Evolutionary conservation across 2,329 filamentous ascomycete species (phyloP).

Genomic region (Ceratocystis alfenasii): DNA sequence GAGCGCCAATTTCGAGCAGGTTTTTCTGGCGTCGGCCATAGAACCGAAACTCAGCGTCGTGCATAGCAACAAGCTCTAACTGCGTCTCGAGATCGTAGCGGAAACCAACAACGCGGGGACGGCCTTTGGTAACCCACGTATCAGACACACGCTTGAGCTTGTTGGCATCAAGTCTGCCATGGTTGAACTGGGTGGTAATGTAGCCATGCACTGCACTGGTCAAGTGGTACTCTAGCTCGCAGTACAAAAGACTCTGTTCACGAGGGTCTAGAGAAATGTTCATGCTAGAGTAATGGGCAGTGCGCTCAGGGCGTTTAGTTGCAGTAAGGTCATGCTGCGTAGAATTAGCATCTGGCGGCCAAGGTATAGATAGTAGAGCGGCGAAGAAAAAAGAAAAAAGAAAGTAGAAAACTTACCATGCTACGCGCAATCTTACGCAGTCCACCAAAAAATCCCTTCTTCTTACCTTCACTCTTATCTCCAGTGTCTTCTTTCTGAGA

Average conservation of each 20-base stretch:
- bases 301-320: not conserved
- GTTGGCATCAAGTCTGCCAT: constrained; percentile 41
- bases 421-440: constrained; percentile 44
- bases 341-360: not conserved
- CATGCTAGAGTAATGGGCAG: constrained; percentile 27
- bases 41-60: constrained; percentile 43
- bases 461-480: constrained; percentile 26
- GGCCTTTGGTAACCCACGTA: constrained; percentile 41
- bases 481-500: not conserved
- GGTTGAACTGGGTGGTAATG: constrained; percentile 41
- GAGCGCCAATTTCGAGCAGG: constrained; percentile 34
- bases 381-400: not conserved
- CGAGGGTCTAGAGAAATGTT: constrained; percentile 42
- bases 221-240: constrained; percentile 47
- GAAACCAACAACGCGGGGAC: constrained; percentile 44
- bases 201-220: constrained; percentile 41
- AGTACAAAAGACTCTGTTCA: constrained; percentile 47
- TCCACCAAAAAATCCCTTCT: constrained; percentile 36
- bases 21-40: constrained; percentile 38
- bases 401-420: constrained; percentile 33
- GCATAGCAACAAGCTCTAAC: constrained; percentile 41
- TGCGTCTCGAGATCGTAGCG: constrained; percentile 50
- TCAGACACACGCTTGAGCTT: constrained; percentile 42
- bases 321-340: constrained; percentile 8
- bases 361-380: not conserved